Conservation (phyloP, 768 basidiomycete genomes). For the Stropharia rugosoannulata region DNA sequence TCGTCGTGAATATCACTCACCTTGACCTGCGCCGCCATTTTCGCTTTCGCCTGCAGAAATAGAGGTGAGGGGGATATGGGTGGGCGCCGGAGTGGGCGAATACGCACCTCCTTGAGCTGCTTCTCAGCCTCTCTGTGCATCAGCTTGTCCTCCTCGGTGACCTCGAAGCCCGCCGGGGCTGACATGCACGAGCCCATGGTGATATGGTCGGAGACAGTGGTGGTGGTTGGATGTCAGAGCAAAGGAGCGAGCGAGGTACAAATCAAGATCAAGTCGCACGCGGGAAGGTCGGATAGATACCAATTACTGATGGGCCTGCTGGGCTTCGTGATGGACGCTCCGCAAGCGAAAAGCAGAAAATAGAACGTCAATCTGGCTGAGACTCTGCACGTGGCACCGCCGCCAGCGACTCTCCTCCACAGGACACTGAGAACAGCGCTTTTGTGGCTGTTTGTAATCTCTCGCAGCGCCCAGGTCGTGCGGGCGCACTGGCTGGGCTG, state of each 20-base stretch:
- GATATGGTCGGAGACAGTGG: slow-evolving; percentile 1
- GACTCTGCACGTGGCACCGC: not conserved
- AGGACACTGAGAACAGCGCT: not conserved
- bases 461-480: not conserved
- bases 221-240: not conserved
- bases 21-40: slow-evolving; percentile 74
- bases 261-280: not conserved
- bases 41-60: slow-evolving; percentile 63
- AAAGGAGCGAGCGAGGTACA: not conserved
- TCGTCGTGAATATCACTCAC: slow-evolving; percentile 31
- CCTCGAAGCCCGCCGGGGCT: slow-evolving; percentile 49
- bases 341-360: not conserved
- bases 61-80: not conserved
- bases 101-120: slow-evolving; percentile 69
- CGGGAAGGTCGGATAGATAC: slow-evolving; percentile 1
- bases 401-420: not conserved
- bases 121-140: slow-evolving; percentile 73
- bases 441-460: not conserved
- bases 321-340: not conserved
- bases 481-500: not conserved
- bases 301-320: not conserved
- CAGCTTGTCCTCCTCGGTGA: slow-evolving; percentile 67
- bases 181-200: slow-evolving; percentile 84
- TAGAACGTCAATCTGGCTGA: not conserved
- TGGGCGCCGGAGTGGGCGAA: not conserved